Conservation (phyloP, 2,329 filamentous ascomycete genomes). For the Domatiomyces globalis region DNA sequence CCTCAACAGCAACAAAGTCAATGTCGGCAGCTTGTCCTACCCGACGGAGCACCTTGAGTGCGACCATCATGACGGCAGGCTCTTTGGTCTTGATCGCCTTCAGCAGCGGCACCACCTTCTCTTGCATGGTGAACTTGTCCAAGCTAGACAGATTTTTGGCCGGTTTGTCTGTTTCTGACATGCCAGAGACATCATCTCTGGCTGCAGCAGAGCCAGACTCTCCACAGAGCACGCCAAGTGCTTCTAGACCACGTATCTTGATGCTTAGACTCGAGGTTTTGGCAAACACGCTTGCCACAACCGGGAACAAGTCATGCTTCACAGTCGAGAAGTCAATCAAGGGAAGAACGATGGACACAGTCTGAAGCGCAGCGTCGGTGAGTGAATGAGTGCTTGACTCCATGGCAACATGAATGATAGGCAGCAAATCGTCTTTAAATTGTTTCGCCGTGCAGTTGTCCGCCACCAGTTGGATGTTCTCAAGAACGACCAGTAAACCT, state of each 20-base stretch:
- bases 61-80: slow-evolving; percentile 91
- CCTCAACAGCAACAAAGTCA: slow-evolving; percentile 83
- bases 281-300: slow-evolving; percentile 78
- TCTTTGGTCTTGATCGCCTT: slow-evolving; percentile 96
- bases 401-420: slow-evolving; percentile 68
- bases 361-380: slow-evolving; percentile 70
- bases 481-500: slow-evolving; percentile 78
- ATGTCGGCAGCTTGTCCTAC: slow-evolving; percentile 70
- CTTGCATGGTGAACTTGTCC: slow-evolving; percentile 96
- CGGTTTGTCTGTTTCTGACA: slow-evolving; percentile 35
- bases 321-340: slow-evolving; percentile 91
- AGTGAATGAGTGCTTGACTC: slow-evolving; percentile 81
- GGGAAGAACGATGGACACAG: slow-evolving; percentile 65
- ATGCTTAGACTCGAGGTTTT: slow-evolving; percentile 88
- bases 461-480: slow-evolving; percentile 62
- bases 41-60: slow-evolving; percentile 68
- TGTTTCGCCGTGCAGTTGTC: slow-evolving; percentile 78
- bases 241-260: slow-evolving; percentile 82
- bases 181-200: slow-evolving; percentile 60
- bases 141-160: slow-evolving; percentile 57
- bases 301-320: slow-evolving; percentile 90
- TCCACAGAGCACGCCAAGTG: slow-evolving; percentile 79
- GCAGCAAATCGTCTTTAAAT: slow-evolving; percentile 89
- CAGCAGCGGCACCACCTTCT: slow-evolving; percentile 84
- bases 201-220: slow-evolving; percentile 40